A percentile compares a stretch with the other conserved stretches of the same genome.
Conservation (phyloP, 306 rosid genomes). For the Trifolium fragiferum region DNA sequence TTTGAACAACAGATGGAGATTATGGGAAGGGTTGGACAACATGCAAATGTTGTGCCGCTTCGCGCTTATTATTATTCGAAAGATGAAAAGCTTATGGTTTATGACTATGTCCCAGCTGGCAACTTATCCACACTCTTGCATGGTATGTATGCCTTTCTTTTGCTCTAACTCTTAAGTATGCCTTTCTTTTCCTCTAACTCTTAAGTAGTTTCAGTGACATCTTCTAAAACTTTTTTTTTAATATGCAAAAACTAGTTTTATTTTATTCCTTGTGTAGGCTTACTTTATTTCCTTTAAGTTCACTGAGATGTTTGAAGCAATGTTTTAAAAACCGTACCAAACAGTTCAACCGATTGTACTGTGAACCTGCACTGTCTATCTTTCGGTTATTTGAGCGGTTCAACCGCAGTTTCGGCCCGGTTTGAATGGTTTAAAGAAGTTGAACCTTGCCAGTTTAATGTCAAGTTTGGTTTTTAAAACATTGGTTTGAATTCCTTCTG, state of each 20-base stretch:
- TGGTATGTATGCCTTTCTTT: conserved; percentile 64
- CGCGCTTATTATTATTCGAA: conserved; percentile 90
- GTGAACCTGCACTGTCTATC: background rate
- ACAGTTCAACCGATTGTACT: background rate
- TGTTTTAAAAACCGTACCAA: background rate
- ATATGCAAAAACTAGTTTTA: conserved; percentile 9
- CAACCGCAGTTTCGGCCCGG: background rate
- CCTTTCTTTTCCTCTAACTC: background rate
- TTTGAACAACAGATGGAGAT: conserved; percentile 86
- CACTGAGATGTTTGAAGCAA: conserved; percentile 10
- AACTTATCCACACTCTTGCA: conserved; percentile 73
- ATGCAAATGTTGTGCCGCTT: conserved; percentile 70
- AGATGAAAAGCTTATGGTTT: conserved; percentile 86
- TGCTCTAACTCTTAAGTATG: conserved; percentile 18
- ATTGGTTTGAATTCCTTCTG: conserved; percentile 9
- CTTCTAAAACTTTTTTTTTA: background rate
- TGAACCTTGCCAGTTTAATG: background rate
- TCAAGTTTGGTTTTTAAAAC: background rate
- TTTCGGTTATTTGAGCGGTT: background rate
- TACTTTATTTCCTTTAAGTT: conserved; percentile 24
- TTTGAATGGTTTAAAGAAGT: background rate
- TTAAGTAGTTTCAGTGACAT: conserved; percentile 6
- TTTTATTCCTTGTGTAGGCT: conserved; percentile 6
- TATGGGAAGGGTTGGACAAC: conserved; percentile 79
- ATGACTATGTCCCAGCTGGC: conserved; percentile 68